Conservation (phyloP, 75 land plant species). For the Ceratopteris richardii region DNA sequence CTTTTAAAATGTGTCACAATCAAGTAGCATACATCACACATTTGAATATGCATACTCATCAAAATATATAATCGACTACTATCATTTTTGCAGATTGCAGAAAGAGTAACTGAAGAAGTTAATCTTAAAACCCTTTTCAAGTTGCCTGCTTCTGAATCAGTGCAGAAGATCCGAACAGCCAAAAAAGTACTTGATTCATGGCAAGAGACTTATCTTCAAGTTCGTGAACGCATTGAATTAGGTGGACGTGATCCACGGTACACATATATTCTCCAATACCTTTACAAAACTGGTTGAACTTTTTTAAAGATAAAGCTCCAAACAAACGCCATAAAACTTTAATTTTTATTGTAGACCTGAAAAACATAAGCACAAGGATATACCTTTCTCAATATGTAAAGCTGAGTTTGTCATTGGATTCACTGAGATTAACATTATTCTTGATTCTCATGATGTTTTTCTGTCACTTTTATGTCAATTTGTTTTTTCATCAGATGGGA, state of each 20-base stretch:
- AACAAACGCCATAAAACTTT: no score
- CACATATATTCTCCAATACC: background rate
- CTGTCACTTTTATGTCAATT: no score
- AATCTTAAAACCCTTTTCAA: conserved; percentile 13
- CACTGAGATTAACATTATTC: no score
- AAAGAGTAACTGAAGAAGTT: conserved; percentile 18
- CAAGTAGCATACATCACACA: no score
- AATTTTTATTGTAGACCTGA: background rate
- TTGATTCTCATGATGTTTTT: no score
- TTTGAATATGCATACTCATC: no score
- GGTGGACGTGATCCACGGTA: conserved; percentile 29
- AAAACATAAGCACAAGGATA: no score
- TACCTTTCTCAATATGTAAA: no score
- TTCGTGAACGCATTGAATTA: conserved; percentile 25
- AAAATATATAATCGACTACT: no score
- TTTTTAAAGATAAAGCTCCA: no score
- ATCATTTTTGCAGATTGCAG: conserved; percentile 16
- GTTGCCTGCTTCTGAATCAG: conserved; percentile 6
- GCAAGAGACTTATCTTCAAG: conserved; percentile 25
- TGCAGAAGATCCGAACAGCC: conserved; percentile 4
- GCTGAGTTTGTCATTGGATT: no score
- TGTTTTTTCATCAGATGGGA: conserved; percentile 21
- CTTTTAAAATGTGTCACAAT: background rate
- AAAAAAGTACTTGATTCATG: conserved; percentile 21
- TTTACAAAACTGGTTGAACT: no score